Base-by-base conservation (phyloP, 1,139 yeast species). In the Geotrichum aggregatum region DNA sequence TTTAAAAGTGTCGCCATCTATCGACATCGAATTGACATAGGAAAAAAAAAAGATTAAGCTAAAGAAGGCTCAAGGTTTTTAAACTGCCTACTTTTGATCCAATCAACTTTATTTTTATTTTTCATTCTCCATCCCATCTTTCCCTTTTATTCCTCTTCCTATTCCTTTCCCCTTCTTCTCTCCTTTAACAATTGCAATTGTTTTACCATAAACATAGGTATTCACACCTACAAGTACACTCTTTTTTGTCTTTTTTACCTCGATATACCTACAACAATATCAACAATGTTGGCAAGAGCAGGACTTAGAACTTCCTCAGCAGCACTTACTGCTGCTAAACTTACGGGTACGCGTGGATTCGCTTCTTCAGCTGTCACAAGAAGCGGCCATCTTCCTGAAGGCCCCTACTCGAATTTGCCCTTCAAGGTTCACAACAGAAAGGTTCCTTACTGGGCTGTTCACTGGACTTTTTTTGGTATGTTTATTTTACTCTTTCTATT, bases 341-440 rank as follows among this genome's bases (percentile, higher is more conserved):
- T n/a, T n/a, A n/a, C n/a, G n/a, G n/a, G n/a, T n/a, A 59, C 54
- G 54, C 65, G 67, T 59, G 71, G 70, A 52, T 66, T 66, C 59
- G 54, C 66, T 47, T 56, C 68, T 49, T 50, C 68, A 39, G 55
- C 62, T 52, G 54, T 59, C 45, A 64, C 63, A 50, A 62, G 68
- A 49, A 54, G 59, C 52, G 76, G 68, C 55, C 84, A 81, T 68
- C 80, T 74, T 69, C 83, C 86, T 69, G 86, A 82, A 69, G 98
- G 98, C 65, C 82, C 83, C 50, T 91, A 92, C 83, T 77, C 85
- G 67, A 92, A 92, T 80, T 68, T 92, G 61, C 98, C 98, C 61
- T 92, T 91, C 82, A 81, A 82, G 77, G 94, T 92, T 60, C 88
- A 87, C 78, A 77, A 82, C 79, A 87, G 95, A 80, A 86, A 82